phyloP scores from a whole-genome alignment of 768 basidiomycete species.

The Trametes elegans region DNA sequence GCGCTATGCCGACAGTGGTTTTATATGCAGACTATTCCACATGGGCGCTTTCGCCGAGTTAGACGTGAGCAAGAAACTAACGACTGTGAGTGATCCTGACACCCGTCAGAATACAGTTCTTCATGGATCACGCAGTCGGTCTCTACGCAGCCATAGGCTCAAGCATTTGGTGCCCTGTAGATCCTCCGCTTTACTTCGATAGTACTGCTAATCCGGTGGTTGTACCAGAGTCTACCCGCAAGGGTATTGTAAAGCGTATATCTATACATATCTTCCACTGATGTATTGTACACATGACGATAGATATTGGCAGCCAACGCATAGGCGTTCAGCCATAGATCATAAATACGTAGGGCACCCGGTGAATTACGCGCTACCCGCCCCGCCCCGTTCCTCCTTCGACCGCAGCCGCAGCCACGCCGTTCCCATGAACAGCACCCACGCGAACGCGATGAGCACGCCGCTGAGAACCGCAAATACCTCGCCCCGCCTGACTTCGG shows the following conservation, averaged over 20 bases:
- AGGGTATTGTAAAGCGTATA: too few species aligned
- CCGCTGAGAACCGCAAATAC: slow-evolving; percentile 45
- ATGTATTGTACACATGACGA: not conserved
- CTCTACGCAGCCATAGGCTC: not conserved
- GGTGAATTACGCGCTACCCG: slow-evolving; percentile 1
- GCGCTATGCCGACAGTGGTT: not conserved
- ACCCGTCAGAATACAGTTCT: not conserved
- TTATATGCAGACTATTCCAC: not conserved
- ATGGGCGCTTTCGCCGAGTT: slow-evolving; percentile 2
- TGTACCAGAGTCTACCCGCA: too few species aligned
- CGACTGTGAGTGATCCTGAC: slow-evolving; percentile 3
- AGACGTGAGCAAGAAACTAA: slow-evolving; percentile 8
- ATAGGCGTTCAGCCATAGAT: not conserved
- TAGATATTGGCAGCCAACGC: not conserved
- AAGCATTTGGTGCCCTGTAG: too few species aligned
- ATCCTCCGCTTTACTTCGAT: too few species aligned
- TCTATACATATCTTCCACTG: too few species aligned
- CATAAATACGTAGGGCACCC: not conserved
- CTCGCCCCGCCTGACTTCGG: slow-evolving; percentile 42
- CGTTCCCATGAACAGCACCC: slow-evolving; percentile 63
- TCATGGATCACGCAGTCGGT: not conserved
- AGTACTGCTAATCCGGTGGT: too few species aligned
- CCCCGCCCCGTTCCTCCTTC: slow-evolving; percentile 33
- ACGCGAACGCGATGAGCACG: slow-evolving; percentile 47
- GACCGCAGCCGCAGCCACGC: slow-evolving; percentile 57